Evolutionary conservation across 2,329 filamentous ascomycete genomes (phyloP), one percentile per base, ranked within the genome.

Genomic region (Diaporthe citri): DNA sequence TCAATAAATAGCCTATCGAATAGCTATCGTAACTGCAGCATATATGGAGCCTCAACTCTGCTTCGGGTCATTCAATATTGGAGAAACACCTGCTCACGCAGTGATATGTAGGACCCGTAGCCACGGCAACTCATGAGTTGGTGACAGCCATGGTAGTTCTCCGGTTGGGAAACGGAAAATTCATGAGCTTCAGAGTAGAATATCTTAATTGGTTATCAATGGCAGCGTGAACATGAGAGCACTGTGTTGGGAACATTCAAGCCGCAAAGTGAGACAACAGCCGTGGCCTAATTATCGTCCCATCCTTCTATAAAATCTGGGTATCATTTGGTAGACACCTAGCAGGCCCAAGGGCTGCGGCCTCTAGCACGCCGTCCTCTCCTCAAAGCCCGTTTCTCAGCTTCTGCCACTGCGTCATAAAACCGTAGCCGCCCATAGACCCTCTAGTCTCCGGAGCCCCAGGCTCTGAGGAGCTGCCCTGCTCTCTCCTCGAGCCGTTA

Each of bases 331-430:
- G 34, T 31, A 69, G 48, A 41, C n/a, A 52, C 34, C 4, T 28
- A 39, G 41, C 46, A 46, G n/a, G 12, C 39, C 64, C 20, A 51
- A 17, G 17, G 46, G 15, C 9, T 6, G 28, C n/a, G 48, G 20
- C 10, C 25, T 31, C 8, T 56, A 6, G 28, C n/a, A 17, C 25
- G 15, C 22, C 48, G 25, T 52, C 25, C 31, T 2, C 55, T 17
- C 39, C 46, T 83, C 80, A 89, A 72, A 90, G 79, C 1, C 89
- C 90, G 55, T 86, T 87, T 70, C 90, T 86, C 74, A 92, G 85
- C 82, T 90, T 90, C 82, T 92, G 90, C 75, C 92, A 82, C 81
- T 92, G 90, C 82, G 88, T 92, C 78, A 92, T 91, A 71, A 92
- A 83, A 7, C 90, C 89, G 80, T 91, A 92, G 0, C 88, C 89